These are phyloP conservation scores for Chlorella sorokiniana DNA, from an alignment of 139 green algal species.

Conservation along the genomic window DNA sequence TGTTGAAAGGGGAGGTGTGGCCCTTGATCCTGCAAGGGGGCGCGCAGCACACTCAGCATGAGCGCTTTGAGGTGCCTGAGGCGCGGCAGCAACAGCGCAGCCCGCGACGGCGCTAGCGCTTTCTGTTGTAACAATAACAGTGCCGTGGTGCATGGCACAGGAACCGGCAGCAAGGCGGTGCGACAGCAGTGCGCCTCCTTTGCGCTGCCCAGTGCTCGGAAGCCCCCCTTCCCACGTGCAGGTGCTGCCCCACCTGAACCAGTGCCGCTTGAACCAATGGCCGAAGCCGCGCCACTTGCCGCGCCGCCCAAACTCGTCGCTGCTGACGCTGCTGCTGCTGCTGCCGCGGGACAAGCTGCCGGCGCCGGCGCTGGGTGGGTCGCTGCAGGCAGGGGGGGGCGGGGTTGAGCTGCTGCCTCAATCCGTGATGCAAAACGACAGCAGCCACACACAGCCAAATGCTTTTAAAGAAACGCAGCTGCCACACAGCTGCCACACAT, in stretches of 20 bases:
- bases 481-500: too few species aligned
- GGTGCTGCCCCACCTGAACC: not conserved
- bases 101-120: not conserved
- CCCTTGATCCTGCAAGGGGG: not conserved
- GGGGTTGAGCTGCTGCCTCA: too few species aligned
- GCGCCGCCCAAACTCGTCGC: conserved; percentile 6
- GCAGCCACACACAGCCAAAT: too few species aligned
- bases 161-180: too few species aligned
- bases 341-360: not conserved
- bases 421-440: too few species aligned
- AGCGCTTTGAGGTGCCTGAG: not conserved
- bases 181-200: too few species aligned
- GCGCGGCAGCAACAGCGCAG: too few species aligned
- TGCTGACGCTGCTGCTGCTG: not conserved
- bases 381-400: not conserved
- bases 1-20: not conserved
- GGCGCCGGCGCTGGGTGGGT: too few species aligned
- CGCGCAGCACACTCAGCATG: not conserved
- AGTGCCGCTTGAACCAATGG: not conserved
- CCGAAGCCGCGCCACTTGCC: not conserved
- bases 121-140: too few species aligned
- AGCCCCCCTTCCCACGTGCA: conserved; percentile 7
- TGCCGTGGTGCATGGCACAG: too few species aligned
- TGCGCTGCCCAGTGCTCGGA: not conserved
- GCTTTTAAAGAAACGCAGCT: too few species aligned